A percentile compares a stretch with the other conserved stretches of the same genome.
Conservation (phyloP, 306 rosid species). For the Begonia fuchsioides region DNA sequence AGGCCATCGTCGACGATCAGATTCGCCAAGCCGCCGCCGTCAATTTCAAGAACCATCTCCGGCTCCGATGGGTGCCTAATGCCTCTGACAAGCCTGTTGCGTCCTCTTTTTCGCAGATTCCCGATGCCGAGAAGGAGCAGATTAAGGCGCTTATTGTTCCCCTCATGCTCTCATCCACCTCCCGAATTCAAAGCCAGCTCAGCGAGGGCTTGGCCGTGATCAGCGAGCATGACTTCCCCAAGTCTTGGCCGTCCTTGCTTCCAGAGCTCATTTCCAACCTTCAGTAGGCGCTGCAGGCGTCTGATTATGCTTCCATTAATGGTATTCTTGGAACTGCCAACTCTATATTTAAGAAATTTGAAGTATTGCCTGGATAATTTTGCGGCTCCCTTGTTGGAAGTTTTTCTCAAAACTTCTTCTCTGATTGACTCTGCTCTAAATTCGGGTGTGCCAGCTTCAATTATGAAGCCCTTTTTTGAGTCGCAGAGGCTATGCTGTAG, state of each 20-base stretch:
- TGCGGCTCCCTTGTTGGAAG: slow-evolving; percentile 52
- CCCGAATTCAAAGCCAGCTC: slow-evolving; percentile 72
- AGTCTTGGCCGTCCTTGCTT: slow-evolving; percentile 59
- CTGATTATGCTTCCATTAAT: slow-evolving; percentile 59
- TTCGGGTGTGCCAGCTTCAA: slow-evolving; percentile 10
- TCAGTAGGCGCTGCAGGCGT: slow-evolving; percentile 32
- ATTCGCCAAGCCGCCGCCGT: slow-evolving; percentile 87
- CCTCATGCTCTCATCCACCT: slow-evolving; percentile 68
- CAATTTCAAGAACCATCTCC: slow-evolving; percentile 82
- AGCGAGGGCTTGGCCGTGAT: slow-evolving; percentile 82
- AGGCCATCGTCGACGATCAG: slow-evolving; percentile 59
- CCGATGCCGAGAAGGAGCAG: slow-evolving; percentile 63
- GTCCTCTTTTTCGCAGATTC: slow-evolving; percentile 12
- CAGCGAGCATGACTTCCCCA: slow-evolving; percentile 81
- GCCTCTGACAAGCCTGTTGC: slow-evolving; percentile 23
- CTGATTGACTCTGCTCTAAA: slow-evolving; percentile 38
- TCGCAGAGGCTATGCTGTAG: slow-evolving; percentile 82
- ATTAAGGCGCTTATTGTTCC: slow-evolving; percentile 75
- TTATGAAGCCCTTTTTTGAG: slow-evolving; percentile 43
- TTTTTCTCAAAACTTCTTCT: slow-evolving; percentile 53
- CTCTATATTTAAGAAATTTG: slow-evolving; percentile 76
- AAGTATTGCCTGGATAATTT: slow-evolving; percentile 81
- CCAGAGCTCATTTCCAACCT: slow-evolving; percentile 70
- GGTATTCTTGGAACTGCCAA: slow-evolving; percentile 87
- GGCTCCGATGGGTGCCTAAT: slow-evolving; percentile 41